A percentile compares a stretch with the other conserved stretches of the same genome.
These are phyloP conservation scores for Tetramitus jugosus DNA, from an alignment of 208 protist species.

Conservation along the genomic window DNA sequence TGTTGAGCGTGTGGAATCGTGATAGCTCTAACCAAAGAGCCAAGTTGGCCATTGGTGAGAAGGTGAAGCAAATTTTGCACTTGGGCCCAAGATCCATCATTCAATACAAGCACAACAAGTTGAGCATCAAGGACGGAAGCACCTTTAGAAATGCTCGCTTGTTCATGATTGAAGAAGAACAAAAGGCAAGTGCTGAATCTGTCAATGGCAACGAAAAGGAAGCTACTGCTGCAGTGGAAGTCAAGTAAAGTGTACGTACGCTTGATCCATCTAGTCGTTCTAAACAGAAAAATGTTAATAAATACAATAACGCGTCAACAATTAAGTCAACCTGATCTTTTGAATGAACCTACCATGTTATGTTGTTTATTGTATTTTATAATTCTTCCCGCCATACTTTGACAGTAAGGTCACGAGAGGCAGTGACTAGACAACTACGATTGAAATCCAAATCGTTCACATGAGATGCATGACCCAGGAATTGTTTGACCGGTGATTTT, in stretches of 20 bases:
- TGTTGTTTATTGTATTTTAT: too few species aligned
- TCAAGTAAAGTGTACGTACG: too few species aligned
- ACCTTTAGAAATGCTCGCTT: conserved; percentile 1
- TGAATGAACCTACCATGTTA: too few species aligned
- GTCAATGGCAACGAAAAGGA: too few species aligned
- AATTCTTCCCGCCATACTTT: not conserved
- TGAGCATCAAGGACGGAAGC: conserved; percentile 5
- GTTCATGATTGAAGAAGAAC: not conserved
- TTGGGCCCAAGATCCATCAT: not conserved
- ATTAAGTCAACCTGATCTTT: too few species aligned
- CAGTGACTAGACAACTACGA: not conserved
- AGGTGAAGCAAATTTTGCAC: conserved; percentile 2
- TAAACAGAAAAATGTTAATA: too few species aligned
- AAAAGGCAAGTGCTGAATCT: too few species aligned
- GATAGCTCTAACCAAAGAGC: not conserved
- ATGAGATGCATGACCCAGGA: not conserved
- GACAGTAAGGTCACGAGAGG: not conserved
- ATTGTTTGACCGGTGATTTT: not conserved
- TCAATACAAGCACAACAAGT: conserved; percentile 22
- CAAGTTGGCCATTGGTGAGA: not conserved
- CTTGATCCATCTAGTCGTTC: too few species aligned
- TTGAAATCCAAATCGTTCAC: conserved; percentile 1
- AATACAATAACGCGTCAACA: too few species aligned
- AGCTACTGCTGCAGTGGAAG: too few species aligned
- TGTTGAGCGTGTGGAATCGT: not conserved